These are phyloP conservation scores for Phialocephala sp. DNA, from an alignment of 2,329 filamentous ascomycete species.

Conservation along the genomic window DNA sequence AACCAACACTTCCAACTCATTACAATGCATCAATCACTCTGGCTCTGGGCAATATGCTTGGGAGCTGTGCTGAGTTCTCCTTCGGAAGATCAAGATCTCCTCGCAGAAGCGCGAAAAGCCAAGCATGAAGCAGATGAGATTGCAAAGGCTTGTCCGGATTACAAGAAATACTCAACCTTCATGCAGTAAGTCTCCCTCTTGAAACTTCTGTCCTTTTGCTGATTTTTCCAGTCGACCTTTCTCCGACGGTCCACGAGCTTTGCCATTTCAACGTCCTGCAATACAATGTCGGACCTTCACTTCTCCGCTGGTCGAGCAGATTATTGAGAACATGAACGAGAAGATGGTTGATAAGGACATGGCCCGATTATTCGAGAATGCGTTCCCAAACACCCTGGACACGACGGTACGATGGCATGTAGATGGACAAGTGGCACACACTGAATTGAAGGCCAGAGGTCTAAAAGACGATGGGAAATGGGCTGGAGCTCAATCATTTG, in stretches of 20 bases:
- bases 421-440: slow-evolving; percentile 51
- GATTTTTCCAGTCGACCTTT: slow-evolving; percentile 67
- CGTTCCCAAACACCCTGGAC: slow-evolving; percentile 82
- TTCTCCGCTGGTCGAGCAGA: slow-evolving; percentile 83
- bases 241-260: slow-evolving; percentile 76
- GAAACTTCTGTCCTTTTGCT: slow-evolving; percentile 15
- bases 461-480: slow-evolving; percentile 66
- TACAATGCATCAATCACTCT: slow-evolving; percentile 22
- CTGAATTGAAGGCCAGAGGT: slow-evolving; percentile 47
- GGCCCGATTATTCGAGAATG: slow-evolving; percentile 91
- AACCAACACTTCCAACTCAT: not conserved
- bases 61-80: slow-evolving; percentile 15
- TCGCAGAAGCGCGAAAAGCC: not conserved
- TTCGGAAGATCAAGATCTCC: not conserved
- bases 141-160: slow-evolving; percentile 43
- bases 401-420: slow-evolving; percentile 75
- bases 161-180: slow-evolving; percentile 43
- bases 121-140: slow-evolving; percentile 21
- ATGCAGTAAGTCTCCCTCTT: slow-evolving; percentile 32
- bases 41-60: slow-evolving; percentile 28
- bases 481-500: slow-evolving; percentile 87
- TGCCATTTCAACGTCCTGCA: slow-evolving; percentile 87
- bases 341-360: slow-evolving; percentile 86
- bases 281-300: slow-evolving; percentile 86
- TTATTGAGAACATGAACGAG: slow-evolving; percentile 81